Percentiles rank a stretch among this genome's conserved stretches.
Conservation (phyloP, 2,329 filamentous ascomycete genomes). For the Venturia effusa region DNA sequence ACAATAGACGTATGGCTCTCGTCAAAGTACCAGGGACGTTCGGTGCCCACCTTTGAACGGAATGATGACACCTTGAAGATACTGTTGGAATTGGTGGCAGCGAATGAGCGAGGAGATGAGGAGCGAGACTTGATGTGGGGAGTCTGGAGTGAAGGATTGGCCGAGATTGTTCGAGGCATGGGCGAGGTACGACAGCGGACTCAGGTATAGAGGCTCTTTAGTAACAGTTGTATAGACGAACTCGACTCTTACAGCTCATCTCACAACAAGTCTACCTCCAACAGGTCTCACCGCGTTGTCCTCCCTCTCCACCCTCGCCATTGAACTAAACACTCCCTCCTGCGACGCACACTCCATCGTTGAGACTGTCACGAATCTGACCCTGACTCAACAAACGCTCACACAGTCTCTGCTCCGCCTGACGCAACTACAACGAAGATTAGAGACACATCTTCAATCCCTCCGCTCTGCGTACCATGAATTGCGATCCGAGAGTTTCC, state of each 20-base stretch:
- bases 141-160: conserved; percentile 49
- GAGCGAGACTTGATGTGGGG: conserved; percentile 47
- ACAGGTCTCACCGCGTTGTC: background rate
- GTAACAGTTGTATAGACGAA: background rate
- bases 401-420: conserved; percentile 5
- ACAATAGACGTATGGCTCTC: conserved; percentile 74
- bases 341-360: conserved; percentile 5
- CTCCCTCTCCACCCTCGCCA: conserved; percentile 1
- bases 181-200: background rate
- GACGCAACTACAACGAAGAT: conserved; percentile 3
- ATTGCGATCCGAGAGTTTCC: conserved; percentile 10
- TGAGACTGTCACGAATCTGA: conserved; percentile 6
- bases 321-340: conserved; percentile 6
- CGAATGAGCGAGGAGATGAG: conserved; percentile 71
- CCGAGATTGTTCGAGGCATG: conserved; percentile 35
- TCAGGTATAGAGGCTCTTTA: background rate
- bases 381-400: conserved; percentile 5
- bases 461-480: conserved; percentile 6
- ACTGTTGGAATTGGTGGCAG: conserved; percentile 60
- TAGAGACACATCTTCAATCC: conserved; percentile 10
- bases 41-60: conserved; percentile 67
- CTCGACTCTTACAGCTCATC: background rate
- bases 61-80: conserved; percentile 72
- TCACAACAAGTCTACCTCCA: background rate
- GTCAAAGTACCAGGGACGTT: conserved; percentile 53